These are phyloP conservation scores for Phtheirospermum japonicum DNA, from an alignment of 257 asterid species.

Conservation along the genomic window DNA sequence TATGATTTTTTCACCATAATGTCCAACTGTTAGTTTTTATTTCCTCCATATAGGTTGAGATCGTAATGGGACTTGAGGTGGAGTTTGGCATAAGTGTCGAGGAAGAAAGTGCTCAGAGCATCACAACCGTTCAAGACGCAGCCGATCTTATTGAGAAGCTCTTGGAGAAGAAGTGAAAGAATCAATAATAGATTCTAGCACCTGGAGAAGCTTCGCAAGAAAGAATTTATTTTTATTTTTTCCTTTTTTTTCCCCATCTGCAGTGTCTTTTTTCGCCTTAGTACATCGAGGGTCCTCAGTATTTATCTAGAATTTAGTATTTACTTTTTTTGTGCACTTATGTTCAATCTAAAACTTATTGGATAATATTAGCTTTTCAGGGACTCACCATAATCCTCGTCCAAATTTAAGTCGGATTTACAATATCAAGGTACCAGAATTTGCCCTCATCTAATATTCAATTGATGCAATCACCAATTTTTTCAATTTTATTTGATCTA, in stretches of 20 bases:
- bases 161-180: conserved; percentile 35
- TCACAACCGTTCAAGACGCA: conserved; percentile 84
- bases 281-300: not conserved
- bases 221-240: not conserved
- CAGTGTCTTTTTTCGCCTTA: conserved; percentile 14
- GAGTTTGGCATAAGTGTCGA: conserved; percentile 86
- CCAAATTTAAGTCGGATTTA: too few relatives aligned
- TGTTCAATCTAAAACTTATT: too few relatives aligned
- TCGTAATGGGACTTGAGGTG: conserved; percentile 96
- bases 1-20: not conserved
- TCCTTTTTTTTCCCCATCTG: not conserved
- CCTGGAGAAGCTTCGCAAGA: conserved; percentile 23
- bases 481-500: too few relatives aligned
- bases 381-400: too few relatives aligned
- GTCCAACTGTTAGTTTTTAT: not conserved
- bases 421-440: too few relatives aligned
- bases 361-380: too few relatives aligned
- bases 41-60: conserved; percentile 58
- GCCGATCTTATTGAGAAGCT: conserved; percentile 85
- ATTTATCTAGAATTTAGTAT: too few relatives aligned
- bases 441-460: too few relatives aligned
- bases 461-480: too few relatives aligned
- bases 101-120: conserved; percentile 88
- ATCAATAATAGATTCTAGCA: not conserved
- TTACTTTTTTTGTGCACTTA: too few relatives aligned